Evolutionary conservation across 768 basidiomycete genomes (phyloP), one percentile per base, ranked within the genome.

Genomic region (Termitomyces sp.): DNA sequence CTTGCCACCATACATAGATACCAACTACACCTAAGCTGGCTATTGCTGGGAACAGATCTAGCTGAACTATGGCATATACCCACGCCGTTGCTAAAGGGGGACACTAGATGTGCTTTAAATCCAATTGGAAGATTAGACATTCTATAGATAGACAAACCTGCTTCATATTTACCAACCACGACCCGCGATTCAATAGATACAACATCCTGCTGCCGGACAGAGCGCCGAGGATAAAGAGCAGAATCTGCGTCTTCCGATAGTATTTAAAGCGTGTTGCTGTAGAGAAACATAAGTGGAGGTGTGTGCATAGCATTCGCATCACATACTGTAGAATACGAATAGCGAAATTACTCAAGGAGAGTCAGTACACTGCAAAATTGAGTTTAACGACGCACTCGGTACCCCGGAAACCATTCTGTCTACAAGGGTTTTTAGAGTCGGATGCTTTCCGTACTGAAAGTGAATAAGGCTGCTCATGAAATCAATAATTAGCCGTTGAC

Each of bases 71-170:
- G 3, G 82, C 77, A 63, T 88, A 93, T 9, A 92, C 74, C 91
- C 92, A 93, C 6, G 88, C 66, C 0, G 90, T 91, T 3, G 85
- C 85, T 55, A 92, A 71, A 12, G 92, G 88, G 13, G 92, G 91
- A 57, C 81, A 80, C 92, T 93, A 56, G 36, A 59, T 32, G 6
- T 24, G 56, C 36, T 42, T 13, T 20, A 27, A 29, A 31, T 53
- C 2, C 37, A 36, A 46, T 39, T n/a, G 20, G 13, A 1, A 58
- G 37, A 32, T 44, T 37, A 55, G 2, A 37, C 4, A 60, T 9
- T 27, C 4, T 8, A 9, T 16, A 29, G 4, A 13, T 8, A 22
- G 47, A 58, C 58, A 34, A 46, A 90, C 91, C 81, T 92, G 90
- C 46, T 78, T 79, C 77, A 93, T 90, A 63, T 87, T 87, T 34